phyloP scores from a whole-genome alignment of 2,329 filamentous ascomycete species.

The Phyllosticta capitalensis region DNA sequence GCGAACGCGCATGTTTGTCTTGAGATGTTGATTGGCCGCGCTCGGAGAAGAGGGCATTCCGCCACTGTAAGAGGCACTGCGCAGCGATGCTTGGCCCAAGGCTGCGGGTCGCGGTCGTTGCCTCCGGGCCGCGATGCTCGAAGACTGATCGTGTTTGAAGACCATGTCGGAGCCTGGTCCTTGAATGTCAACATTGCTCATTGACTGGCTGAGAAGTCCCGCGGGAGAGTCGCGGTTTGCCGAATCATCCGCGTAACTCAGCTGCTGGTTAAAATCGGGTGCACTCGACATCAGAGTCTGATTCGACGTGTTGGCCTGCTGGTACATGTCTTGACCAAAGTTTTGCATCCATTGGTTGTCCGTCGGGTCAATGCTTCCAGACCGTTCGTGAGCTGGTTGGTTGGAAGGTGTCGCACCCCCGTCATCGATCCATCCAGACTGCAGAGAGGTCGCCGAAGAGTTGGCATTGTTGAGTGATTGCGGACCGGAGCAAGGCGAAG shows the following conservation, averaged over 20 bases:
- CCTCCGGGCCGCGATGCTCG: slow-evolving; percentile 32
- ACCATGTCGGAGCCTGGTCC: slow-evolving; percentile 19
- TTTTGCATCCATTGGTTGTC: slow-evolving; percentile 13
- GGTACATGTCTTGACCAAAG: slow-evolving; percentile 24
- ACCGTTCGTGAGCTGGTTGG: slow-evolving; percentile 13
- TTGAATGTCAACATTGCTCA: slow-evolving; percentile 30
- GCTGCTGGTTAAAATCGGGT: slow-evolving; percentile 23
- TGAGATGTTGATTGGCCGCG: slow-evolving; percentile 13
- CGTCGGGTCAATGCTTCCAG: background rate
- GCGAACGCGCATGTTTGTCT: slow-evolving; percentile 31
- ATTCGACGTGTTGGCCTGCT: slow-evolving; percentile 27
- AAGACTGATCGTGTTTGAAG: slow-evolving; percentile 30
- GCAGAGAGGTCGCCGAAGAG: slow-evolving; percentile 26
- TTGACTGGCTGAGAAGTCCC: slow-evolving; percentile 29
- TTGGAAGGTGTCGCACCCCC: slow-evolving; percentile 12
- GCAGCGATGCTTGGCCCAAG: slow-evolving; percentile 28
- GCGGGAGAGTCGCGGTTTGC: slow-evolving; percentile 28
- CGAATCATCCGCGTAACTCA: slow-evolving; percentile 23
- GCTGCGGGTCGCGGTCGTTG: slow-evolving; percentile 31
- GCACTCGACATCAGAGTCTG: slow-evolving; percentile 25
- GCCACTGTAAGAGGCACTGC: slow-evolving; percentile 34
- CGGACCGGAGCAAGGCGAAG: slow-evolving; percentile 27
- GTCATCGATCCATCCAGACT: slow-evolving; percentile 29
- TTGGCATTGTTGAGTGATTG: slow-evolving; percentile 23
- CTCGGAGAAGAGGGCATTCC: slow-evolving; percentile 32